Percentiles rank a stretch among this genome's conserved stretches.
phyloP scores from a whole-genome alignment of 176 grass and related monocot genomes.

The Cymbopogon citratus region DNA sequence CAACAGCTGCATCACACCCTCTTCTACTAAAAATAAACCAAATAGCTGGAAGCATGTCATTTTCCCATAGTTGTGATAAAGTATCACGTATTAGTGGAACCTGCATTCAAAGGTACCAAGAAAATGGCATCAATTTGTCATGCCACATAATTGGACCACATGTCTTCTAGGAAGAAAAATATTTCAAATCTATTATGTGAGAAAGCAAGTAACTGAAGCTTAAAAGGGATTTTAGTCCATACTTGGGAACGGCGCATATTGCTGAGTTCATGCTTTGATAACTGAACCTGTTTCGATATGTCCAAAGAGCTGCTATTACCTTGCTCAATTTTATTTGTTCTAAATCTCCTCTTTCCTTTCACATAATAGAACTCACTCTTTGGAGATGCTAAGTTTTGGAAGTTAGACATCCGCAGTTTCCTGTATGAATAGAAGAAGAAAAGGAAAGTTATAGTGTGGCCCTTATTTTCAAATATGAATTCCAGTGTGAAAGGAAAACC shows the following conservation, averaged over 20 bases:
- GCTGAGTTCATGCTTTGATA: constrained; percentile 88
- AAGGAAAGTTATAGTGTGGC: neutral
- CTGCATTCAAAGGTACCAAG: constrained; percentile 43
- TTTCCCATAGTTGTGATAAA: constrained; percentile 74
- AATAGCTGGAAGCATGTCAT: constrained; percentile 91
- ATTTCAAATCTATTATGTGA: constrained; percentile 8
- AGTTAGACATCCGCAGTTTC: constrained; percentile 76
- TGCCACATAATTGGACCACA: neutral
- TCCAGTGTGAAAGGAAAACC: neutral
- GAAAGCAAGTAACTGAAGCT: constrained; percentile 14
- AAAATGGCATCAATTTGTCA: constrained; percentile 18
- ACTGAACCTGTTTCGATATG: constrained; percentile 60
- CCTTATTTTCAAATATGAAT: neutral
- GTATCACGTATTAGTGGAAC: constrained; percentile 96
- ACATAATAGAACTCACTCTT: constrained; percentile 55
- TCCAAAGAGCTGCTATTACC: constrained; percentile 41
- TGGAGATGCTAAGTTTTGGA: constrained; percentile 56
- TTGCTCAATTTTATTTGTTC: constrained; percentile 53
- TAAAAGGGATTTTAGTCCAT: constrained; percentile 24
- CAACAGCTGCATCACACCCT: constrained; percentile 96
- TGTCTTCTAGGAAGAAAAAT: neutral
- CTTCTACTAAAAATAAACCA: constrained; percentile 99
- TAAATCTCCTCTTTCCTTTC: constrained; percentile 65
- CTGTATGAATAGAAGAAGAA: constrained; percentile 47
- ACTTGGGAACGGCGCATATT: constrained; percentile 83